Evolutionary conservation across 2,329 filamentous ascomycete genomes (phyloP).

Genomic region (Paracoccidioides lutzii): DNA sequence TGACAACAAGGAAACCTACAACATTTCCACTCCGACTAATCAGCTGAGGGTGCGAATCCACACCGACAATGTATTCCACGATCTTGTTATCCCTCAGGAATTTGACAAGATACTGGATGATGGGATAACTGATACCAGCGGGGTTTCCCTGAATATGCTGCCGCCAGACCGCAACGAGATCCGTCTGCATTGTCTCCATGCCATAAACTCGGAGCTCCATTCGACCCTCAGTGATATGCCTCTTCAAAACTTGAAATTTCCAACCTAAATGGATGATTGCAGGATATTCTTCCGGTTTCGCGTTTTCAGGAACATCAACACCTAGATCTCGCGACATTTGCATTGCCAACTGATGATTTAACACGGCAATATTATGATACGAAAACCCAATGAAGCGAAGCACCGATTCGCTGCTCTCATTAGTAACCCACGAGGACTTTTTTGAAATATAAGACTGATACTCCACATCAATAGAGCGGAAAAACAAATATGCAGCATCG

Average conservation of each 20-base stretch:
- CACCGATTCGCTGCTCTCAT: slow-evolving; percentile 29
- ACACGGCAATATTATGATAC: slow-evolving; percentile 21
- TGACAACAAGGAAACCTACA: slow-evolving; percentile 74
- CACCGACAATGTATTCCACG: slow-evolving; percentile 75
- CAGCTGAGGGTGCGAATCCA: slow-evolving; percentile 84
- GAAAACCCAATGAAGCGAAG: slow-evolving; percentile 21
- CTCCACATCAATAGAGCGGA: slow-evolving; percentile 22
- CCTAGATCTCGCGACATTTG: slow-evolving; percentile 26
- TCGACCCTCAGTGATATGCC: slow-evolving; percentile 66
- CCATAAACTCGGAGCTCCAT: slow-evolving; percentile 82
- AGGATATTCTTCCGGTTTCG: slow-evolving; percentile 17
- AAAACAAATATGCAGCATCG: slow-evolving; percentile 17
- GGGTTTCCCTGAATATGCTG: slow-evolving; percentile 38
- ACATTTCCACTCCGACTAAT: slow-evolving; percentile 72
- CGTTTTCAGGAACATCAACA: slow-evolving; percentile 21
- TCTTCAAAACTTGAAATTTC: slow-evolving; percentile 56
- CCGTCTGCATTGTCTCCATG: slow-evolving; percentile 57
- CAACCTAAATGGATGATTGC: slow-evolving; percentile 41
- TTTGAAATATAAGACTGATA: slow-evolving; percentile 30
- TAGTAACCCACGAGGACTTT: slow-evolving; percentile 30
- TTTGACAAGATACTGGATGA: slow-evolving; percentile 55
- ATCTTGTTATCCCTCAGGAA: slow-evolving; percentile 59
- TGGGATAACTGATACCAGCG: slow-evolving; percentile 34
- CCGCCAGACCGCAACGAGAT: slow-evolving; percentile 56
- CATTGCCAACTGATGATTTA: slow-evolving; percentile 20